phyloP scores from a whole-genome alignment of 331 rosid species.

The Quercus tomentella region DNA sequence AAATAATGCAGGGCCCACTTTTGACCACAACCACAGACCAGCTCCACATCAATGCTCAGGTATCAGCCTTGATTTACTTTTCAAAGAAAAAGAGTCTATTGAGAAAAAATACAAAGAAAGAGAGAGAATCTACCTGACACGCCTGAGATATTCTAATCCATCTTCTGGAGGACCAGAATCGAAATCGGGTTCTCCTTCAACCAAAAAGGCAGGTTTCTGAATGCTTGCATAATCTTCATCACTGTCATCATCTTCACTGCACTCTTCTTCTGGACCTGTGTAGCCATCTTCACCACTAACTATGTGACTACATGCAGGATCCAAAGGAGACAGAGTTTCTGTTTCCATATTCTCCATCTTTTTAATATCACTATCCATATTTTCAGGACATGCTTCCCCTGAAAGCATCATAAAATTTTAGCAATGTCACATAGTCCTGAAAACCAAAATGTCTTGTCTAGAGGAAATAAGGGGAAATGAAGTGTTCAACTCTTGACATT shows the following conservation, averaged over 20 bases:
- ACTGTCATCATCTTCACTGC: slow-evolving; percentile 50
- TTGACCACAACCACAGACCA: background rate
- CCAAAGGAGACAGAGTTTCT: slow-evolving; percentile 20
- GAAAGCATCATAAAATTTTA: slow-evolving; percentile 45
- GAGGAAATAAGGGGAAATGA: background rate
- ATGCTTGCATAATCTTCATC: slow-evolving; percentile 74
- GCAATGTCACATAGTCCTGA: slow-evolving; percentile 19
- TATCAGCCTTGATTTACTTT: background rate
- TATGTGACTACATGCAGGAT: slow-evolving; percentile 27
- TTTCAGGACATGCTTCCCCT: slow-evolving; percentile 55
- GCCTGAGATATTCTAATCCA: slow-evolving; percentile 95
- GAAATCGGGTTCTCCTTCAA: slow-evolving; percentile 84
- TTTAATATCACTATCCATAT: slow-evolving; percentile 30
- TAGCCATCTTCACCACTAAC: slow-evolving; percentile 29
- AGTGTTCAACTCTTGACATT: slow-evolving; percentile 9
- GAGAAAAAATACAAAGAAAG: slow-evolving; percentile 11
- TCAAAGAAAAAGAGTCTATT: slow-evolving; percentile 4
- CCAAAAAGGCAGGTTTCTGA: slow-evolving; percentile 80
- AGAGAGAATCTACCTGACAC: slow-evolving; percentile 67
- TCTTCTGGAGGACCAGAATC: slow-evolving; percentile 97
- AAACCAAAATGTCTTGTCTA: slow-evolving; percentile 3
- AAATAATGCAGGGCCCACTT: background rate
- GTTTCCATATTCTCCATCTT: slow-evolving; percentile 26
- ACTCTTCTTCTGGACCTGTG: slow-evolving; percentile 36
- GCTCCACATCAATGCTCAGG: background rate